Conservation (phyloP, 257 asterid species). For the Ajuga chamaepitys region DNA sequence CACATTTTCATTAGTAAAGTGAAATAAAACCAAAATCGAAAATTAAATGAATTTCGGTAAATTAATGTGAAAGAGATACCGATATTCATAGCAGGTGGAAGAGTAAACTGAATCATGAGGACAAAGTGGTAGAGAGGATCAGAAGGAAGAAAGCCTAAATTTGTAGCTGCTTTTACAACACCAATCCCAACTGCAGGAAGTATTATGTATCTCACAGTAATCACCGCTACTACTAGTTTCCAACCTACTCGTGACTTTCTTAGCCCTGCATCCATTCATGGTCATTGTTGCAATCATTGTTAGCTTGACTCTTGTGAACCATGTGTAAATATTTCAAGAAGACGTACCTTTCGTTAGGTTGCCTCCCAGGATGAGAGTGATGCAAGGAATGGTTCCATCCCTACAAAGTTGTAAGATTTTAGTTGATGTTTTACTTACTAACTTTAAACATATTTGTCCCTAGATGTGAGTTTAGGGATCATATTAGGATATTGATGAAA, state of each 20-base stretch:
- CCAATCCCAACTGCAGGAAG: conserved; percentile 71
- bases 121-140: conserved; percentile 86
- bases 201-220: conserved; percentile 50
- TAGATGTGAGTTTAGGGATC: background rate
- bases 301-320: background rate
- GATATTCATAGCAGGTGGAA: conserved; percentile 92
- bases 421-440: background rate
- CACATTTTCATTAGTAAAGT: background rate
- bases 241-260: conserved; percentile 45
- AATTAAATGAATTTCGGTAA: background rate
- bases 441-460: background rate
- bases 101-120: conserved; percentile 69
- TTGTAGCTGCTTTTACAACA: conserved; percentile 55
- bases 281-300: background rate
- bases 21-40: background rate
- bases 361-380: conserved; percentile 87
- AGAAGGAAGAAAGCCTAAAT: conserved; percentile 60
- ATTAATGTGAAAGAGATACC: conserved; percentile 26
- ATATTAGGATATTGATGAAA: background rate
- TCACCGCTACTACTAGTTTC: conserved; percentile 32
- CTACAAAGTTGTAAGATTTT: conserved; percentile 18
- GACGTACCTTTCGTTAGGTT: conserved; percentile 70
- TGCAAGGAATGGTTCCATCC: conserved; percentile 81
- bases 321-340: background rate
- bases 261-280: conserved; percentile 40